A percentile compares a stretch with the other conserved stretches of the same genome.
These are phyloP conservation scores for Deinandra increscens DNA, from an alignment of 129 eudicot genomes.

Conservation along the genomic window DNA sequence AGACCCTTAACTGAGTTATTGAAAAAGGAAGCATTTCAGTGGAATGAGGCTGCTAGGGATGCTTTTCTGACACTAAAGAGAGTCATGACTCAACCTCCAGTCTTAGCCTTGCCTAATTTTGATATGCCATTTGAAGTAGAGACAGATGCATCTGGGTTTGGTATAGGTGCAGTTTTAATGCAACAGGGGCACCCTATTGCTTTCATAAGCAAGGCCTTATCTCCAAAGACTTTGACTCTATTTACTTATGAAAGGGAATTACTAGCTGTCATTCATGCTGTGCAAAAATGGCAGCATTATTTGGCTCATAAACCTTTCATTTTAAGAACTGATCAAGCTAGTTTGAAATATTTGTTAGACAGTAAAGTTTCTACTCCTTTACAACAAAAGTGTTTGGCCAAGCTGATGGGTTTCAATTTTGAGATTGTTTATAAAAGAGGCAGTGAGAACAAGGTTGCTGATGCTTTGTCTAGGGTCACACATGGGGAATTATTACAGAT, in stretches of 20 bases:
- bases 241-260: neutral
- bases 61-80: neutral
- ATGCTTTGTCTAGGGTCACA: neutral
- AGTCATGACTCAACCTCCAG: neutral
- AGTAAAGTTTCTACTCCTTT: neutral
- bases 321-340: neutral
- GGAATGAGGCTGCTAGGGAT: neutral
- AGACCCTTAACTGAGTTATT: too few species aligned
- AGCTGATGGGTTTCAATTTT: neutral
- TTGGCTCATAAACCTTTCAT: neutral
- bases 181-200: neutral
- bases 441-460: neutral
- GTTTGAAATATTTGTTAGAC: neutral
- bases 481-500: too few species aligned
- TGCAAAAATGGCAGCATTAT: neutral
- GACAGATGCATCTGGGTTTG: too few species aligned
- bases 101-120: too few species aligned
- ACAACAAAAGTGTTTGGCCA: neutral
- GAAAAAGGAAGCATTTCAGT: too few species aligned
- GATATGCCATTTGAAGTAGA: neutral
- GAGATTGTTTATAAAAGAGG: neutral
- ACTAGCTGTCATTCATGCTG: neutral
- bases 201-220: too few species aligned
- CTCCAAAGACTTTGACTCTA: neutral
- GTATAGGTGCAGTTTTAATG: neutral